Evolutionary conservation across 2,329 filamentous ascomycete genomes (phyloP).

Genomic region (Akanthomyces lecanii): DNA sequence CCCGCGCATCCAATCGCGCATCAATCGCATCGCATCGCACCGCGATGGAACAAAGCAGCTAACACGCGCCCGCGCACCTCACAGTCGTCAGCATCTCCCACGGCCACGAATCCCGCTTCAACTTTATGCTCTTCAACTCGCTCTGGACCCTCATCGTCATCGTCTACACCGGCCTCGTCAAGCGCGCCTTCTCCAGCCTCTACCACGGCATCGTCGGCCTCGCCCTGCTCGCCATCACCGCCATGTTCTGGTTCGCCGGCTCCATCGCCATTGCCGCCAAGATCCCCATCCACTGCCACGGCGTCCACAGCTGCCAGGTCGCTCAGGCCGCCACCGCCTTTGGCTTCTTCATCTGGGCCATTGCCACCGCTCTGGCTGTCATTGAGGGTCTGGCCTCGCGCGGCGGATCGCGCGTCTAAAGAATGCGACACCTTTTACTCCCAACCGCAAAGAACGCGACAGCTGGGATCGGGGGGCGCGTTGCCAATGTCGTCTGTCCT

Average conservation of each 20-base stretch:
- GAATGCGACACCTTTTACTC: not conserved
- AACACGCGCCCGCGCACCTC: not conserved
- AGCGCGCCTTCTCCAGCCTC: conserved; percentile 55
- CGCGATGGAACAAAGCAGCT: not conserved
- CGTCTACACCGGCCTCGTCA: conserved; percentile 64
- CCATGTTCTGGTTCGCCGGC: conserved; percentile 87
- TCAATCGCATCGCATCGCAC: conserved; percentile 2
- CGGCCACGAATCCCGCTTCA: conserved; percentile 48
- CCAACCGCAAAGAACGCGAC: not conserved
- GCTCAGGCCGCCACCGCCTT: conserved; percentile 63
- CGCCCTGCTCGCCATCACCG: conserved; percentile 65
- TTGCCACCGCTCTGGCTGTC: conserved; percentile 45
- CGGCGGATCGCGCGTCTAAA: conserved; percentile 25
- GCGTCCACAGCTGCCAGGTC: conserved; percentile 51
- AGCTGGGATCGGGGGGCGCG: not conserved
- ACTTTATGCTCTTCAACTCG: conserved; percentile 76
- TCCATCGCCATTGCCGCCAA: conserved; percentile 71
- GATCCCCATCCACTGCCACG: conserved; percentile 53
- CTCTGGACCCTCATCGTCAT: conserved; percentile 73
- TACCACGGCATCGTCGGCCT: conserved; percentile 64
- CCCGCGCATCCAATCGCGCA: not conserved
- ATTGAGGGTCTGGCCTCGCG: conserved; percentile 43
- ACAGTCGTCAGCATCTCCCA: conserved; percentile 50
- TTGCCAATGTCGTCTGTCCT: not conserved
- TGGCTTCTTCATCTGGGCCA: conserved; percentile 59